A percentile compares a stretch with the other conserved stretches of the same genome.
phyloP scores from a whole-genome alignment of 768 basidiomycete genomes.

The Mycena albidolilacea region DNA sequence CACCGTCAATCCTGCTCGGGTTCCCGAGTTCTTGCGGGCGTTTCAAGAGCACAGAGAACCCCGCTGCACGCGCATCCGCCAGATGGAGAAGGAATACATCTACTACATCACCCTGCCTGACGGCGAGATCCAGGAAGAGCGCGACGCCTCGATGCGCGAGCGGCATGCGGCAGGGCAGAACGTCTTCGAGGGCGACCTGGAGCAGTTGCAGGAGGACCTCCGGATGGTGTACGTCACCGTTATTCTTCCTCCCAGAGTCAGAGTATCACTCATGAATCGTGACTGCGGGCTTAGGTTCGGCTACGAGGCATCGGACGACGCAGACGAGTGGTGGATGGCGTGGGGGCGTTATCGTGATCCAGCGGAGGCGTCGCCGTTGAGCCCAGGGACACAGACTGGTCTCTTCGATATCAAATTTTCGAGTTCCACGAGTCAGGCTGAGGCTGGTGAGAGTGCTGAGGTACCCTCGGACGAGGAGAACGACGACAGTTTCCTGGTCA shows the following conservation, averaged over 20 bases:
- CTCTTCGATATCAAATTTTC: not conserved
- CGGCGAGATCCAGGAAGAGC: constrained; percentile 7
- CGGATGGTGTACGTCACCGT: constrained; percentile 3
- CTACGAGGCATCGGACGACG: not conserved
- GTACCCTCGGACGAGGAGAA: not conserved
- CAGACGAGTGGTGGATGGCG: not conserved
- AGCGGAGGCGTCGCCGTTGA: too few relatives aligned
- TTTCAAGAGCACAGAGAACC: constrained; percentile 19
- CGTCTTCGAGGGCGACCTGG: constrained; percentile 11
- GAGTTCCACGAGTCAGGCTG: not conserved
- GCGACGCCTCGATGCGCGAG: constrained; percentile 18
- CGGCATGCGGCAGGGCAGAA: constrained; percentile 21
- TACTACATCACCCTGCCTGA: constrained; percentile 13
- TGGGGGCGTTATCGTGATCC: not conserved
- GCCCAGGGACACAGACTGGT: too few relatives aligned
- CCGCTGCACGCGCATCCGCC: constrained; percentile 9
- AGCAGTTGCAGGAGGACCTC: constrained; percentile 13
- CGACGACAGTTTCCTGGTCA: too few relatives aligned
- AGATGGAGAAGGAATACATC: constrained; percentile 14
- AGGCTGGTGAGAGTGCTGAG: not conserved
- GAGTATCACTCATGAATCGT: not conserved
- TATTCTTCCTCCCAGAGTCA: not conserved
- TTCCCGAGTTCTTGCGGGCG: constrained; percentile 29
- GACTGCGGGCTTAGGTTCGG: not conserved
- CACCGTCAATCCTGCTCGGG: constrained; percentile 1